These are phyloP conservation scores for Murraya koenigii DNA, from an alignment of 345 rosid genomes.

Conservation along the genomic window DNA sequence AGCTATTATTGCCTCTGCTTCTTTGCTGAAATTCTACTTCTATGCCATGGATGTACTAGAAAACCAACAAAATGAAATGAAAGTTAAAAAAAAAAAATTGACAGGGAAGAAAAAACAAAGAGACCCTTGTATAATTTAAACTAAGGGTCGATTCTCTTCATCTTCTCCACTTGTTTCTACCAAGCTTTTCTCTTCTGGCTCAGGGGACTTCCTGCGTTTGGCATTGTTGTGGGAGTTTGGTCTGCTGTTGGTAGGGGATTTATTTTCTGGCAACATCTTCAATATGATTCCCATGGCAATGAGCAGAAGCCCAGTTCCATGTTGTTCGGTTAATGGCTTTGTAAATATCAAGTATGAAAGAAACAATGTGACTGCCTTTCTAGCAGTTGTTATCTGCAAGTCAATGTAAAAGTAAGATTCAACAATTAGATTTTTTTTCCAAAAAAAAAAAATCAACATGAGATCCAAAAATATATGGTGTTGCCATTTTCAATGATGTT, in stretches of 20 bases:
- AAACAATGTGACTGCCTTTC: constrained; percentile 70
- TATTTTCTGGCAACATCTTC: constrained; percentile 43
- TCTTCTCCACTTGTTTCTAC: constrained; percentile 24
- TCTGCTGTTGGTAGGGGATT: constrained; percentile 14
- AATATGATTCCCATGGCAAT: constrained; percentile 75
- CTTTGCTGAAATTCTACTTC: neutral
- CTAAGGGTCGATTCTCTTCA: constrained; percentile 57
- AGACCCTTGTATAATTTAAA: constrained; percentile 20
- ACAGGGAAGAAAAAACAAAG: neutral
- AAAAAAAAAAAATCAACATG: neutral
- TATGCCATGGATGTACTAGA: neutral
- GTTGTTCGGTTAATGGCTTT: constrained; percentile 81
- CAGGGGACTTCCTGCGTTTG: constrained; percentile 22
- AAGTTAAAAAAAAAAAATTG: no score
- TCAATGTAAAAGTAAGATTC: neutral
- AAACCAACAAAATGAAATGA: neutral
- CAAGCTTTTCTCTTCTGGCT: constrained; percentile 14
- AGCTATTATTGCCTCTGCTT: neutral
- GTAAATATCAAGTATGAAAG: constrained; percentile 87
- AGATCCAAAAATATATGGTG: neutral
- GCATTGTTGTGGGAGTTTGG: constrained; percentile 10
- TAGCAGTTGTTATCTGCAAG: constrained; percentile 61
- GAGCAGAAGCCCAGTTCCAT: constrained; percentile 65
- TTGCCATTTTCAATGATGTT: neutral
- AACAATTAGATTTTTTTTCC: neutral